Evolutionary conservation across 2,329 filamentous ascomycete species (phyloP), one percentile per base, ranked within the genome.

Genomic region (Fusarium begoniae): DNA sequence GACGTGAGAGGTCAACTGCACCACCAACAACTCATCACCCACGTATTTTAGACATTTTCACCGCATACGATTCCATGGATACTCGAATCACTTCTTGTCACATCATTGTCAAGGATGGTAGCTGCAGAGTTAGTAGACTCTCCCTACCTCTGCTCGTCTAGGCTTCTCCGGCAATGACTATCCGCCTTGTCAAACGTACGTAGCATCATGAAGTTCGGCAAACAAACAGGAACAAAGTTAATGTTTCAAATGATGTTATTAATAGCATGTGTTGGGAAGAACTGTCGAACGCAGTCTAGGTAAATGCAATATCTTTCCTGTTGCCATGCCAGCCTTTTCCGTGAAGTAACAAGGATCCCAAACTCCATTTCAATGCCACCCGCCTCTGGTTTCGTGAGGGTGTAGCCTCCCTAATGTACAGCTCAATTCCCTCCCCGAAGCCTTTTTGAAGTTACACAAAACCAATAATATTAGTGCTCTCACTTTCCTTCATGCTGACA

Each of bases 341-440:
- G 41, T 65, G 53, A 69, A 74, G 60, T 41, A 70, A 41, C 50
- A 43, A 48, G 32, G 59, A 43, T 56, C 69, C 59, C 58, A 65
- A 73, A 74, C 72, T 74, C 72, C 72, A 48, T 62, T 53, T 35
- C 59, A 73, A 75, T 74, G 72, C 72, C 61, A 60, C 38, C 41
- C 28, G 40, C 45, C 61, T 26, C 61, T 58, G 28, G 47, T 45
- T 24, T 50, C 30, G 51, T 54, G 37, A 55, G 28, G 22, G 18
- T 6, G 50, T 37, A 26, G 24, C 44, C 63, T 70, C 30, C 30
- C 32, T 47, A 53, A 30, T 51, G 61, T 40, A 44, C 32, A 59
- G 13, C 32, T 44, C 60, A 18, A 17, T 56, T 41, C 22, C 20
- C 30, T 32, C 30, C 50, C 54, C 11, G 6, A 37, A 43, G 51